phyloP scores from a whole-genome alignment of 306 rosid species.

The Datisca glomerata region DNA sequence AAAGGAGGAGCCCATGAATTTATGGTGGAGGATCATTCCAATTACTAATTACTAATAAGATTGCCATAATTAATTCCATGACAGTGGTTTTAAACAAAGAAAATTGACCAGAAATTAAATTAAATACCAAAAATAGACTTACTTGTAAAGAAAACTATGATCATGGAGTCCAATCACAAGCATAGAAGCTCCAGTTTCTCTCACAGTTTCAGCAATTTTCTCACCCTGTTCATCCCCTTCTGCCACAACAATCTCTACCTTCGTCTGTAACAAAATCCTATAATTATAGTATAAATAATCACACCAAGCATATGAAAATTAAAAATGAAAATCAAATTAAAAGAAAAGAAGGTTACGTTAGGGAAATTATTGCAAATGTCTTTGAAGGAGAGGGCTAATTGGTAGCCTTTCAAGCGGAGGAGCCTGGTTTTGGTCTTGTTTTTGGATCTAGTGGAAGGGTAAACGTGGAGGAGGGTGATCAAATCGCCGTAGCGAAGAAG shows the following conservation, averaged over 20 bases:
- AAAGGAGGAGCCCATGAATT: no score
- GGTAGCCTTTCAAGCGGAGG: conserved; percentile 65
- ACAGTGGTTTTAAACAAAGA: no score
- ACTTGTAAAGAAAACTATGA: conserved; percentile 89
- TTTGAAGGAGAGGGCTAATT: conserved; percentile 70
- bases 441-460: conserved; percentile 40
- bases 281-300: conserved; percentile 2
- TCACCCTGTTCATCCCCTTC: conserved; percentile 71
- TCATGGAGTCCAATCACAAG: conserved; percentile 88
- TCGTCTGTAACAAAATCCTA: conserved; percentile 78
- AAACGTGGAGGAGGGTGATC: conserved; percentile 73
- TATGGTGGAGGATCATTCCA: no score
- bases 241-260: conserved; percentile 78
- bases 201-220: conserved; percentile 46
- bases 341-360: conserved; percentile 17
- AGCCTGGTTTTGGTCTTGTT: conserved; percentile 38
- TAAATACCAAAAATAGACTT: conserved; percentile 16
- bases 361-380: conserved; percentile 60
- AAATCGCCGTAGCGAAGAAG: conserved; percentile 64
- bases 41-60: no score
- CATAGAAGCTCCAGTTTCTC: conserved; percentile 59
- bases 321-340: not conserved
- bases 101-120: not conserved
- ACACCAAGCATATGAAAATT: conserved; percentile 1
- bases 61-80: not conserved